phyloP scores from a whole-genome alignment of 2,329 filamentous ascomycete genomes.

The Fusarium piperis region DNA sequence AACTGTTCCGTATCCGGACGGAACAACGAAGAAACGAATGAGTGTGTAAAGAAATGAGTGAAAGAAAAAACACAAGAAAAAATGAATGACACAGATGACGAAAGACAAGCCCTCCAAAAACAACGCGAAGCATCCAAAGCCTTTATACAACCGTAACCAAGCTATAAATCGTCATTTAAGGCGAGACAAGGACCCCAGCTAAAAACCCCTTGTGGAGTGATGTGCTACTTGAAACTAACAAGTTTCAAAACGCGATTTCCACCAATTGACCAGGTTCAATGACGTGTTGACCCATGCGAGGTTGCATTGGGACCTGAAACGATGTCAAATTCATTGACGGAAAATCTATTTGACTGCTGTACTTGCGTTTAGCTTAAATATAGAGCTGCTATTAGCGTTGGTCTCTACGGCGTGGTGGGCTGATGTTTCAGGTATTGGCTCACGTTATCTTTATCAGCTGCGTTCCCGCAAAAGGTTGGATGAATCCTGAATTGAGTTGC shows the following conservation, averaged over 20 bases:
- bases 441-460: not conserved
- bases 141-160: not conserved
- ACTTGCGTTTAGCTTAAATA: not conserved
- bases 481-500: too few relatives aligned
- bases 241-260: conserved; percentile 5
- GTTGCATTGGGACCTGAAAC: not conserved
- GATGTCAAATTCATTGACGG: not conserved
- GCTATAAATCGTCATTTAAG: not conserved
- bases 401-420: not conserved
- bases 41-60: not conserved
- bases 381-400: not conserved
- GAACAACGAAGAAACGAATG: not conserved
- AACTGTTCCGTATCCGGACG: conserved; percentile 6
- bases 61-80: not conserved
- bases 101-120: not conserved
- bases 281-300: not conserved
- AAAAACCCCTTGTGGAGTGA: not conserved
- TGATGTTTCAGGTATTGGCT: not conserved
- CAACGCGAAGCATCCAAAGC: not conserved
- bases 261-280: not conserved
- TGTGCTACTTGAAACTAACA: not conserved
- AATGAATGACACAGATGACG: not conserved
- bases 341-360: not conserved
- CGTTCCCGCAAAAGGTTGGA: too few relatives aligned
- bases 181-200: not conserved